These are phyloP conservation scores for Castanopsis chinensis DNA, from an alignment of 306 rosid genomes.

Conservation along the genomic window DNA sequence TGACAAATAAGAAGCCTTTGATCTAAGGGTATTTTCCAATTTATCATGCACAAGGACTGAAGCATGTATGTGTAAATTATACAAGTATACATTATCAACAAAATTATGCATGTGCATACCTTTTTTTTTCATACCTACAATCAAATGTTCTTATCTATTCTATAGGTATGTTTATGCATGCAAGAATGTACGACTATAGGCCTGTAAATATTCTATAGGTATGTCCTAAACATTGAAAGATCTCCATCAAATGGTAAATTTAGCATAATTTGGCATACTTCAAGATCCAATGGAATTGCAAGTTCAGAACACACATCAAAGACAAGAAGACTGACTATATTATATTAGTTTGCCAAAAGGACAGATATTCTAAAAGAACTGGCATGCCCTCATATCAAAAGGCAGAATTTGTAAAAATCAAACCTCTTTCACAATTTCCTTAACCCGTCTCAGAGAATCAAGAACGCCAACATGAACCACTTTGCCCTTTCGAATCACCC, in stretches of 20 bases:
- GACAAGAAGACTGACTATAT: background rate
- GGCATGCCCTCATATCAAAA: background rate
- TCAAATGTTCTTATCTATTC: too few relatives aligned
- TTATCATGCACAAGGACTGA: background rate
- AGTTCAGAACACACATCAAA: background rate
- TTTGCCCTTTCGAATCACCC: constrained; percentile 73
- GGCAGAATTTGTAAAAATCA: constrained; percentile 9
- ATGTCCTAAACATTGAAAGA: background rate
- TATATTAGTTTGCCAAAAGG: background rate
- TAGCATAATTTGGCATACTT: background rate
- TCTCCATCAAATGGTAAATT: background rate
- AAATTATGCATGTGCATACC: background rate
- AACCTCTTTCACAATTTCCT: constrained; percentile 95
- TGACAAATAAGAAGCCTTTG: background rate
- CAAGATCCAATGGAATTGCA: background rate
- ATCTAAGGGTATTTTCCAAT: background rate
- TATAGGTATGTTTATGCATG: background rate
- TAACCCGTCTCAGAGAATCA: constrained; percentile 89
- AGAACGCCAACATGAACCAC: constrained; percentile 53
- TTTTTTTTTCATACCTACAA: too few relatives aligned
- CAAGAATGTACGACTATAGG: background rate
- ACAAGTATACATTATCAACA: background rate
- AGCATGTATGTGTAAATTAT: background rate
- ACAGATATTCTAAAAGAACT: background rate
- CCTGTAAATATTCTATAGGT: background rate